These are phyloP conservation scores for Bipolaris sorokiniana DNA, from an alignment of 2,329 filamentous ascomycete species.

Conservation along the genomic window DNA sequence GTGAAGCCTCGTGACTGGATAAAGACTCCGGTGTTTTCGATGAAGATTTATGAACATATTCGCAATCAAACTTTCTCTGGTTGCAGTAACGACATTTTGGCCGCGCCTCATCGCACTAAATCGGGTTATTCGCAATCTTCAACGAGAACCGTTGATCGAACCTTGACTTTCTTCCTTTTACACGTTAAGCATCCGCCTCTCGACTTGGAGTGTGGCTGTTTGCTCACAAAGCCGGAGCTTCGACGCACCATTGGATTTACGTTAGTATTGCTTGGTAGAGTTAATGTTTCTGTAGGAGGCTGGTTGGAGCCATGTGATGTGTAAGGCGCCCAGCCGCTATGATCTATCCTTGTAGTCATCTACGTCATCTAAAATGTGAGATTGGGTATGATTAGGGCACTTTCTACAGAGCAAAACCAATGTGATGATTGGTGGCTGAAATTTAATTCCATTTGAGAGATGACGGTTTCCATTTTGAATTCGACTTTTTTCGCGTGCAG, in stretches of 20 bases:
- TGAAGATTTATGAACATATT: conserved; percentile 26
- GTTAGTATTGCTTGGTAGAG: not conserved
- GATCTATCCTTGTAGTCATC: conserved; percentile 3
- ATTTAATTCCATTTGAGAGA: not conserved
- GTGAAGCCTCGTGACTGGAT: not conserved
- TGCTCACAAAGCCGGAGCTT: conserved; percentile 39
- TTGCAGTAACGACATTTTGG: conserved; percentile 39
- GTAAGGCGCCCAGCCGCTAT: conserved; percentile 8
- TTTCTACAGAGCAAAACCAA: not conserved
- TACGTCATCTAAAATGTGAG: not conserved
- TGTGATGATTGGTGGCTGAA: not conserved
- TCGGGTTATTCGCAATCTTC: not conserved
- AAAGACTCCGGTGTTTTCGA: conserved; percentile 4
- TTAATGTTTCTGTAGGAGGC: no score
- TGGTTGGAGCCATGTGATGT: not conserved
- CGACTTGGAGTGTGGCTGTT: conserved; percentile 43
- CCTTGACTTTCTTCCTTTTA: conserved; percentile 47
- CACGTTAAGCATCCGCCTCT: conserved; percentile 40
- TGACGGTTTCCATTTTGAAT: no score
- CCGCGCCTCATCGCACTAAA: conserved; percentile 40
- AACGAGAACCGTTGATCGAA: conserved; percentile 9
- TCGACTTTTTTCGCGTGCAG: no score
- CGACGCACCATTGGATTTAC: conserved; percentile 29
- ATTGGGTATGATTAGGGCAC: not conserved
- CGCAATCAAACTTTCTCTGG: conserved; percentile 32